Evolutionary conservation across 352 stramenopile species (phyloP), one percentile per base, ranked within the genome.

Genomic region (Phytophthora sp.): DNA sequence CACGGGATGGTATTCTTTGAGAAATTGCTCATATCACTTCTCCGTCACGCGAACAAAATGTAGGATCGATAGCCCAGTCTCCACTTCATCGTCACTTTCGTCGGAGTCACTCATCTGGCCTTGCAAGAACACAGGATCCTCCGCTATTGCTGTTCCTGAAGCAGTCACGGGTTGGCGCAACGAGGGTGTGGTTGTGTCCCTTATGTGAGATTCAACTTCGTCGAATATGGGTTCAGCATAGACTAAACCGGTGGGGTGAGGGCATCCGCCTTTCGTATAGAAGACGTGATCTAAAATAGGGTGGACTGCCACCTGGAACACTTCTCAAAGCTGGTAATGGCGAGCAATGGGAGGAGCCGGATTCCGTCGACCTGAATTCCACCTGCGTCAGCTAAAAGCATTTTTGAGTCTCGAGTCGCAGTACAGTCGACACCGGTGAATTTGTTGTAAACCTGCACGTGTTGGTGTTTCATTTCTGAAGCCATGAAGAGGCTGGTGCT

Each of bases 401-500:
- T n/a, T 16, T 44, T 7, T 16, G n/a, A 16, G 36, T 44, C n/a
- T n/a, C 36, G 36, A 16, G 2, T n/a, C 2, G 5, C 9, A n/a
- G 15, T 23, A 21, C n/a, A n/a, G n/a, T 44, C 36, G 12, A 21
- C 16, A 20, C 57, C 57, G 27, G 53, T 66, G 36, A 66, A 66
- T 16, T 47, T 51, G 5, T 66, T 54, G 36, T 58, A 66, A 1
- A 47, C 46, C 2, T 53, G 29, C 9, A 27, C 7, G 15, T 57
- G 57, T 26, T 36, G n/a, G 7, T 38, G 9, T 21, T 42, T 50
- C 52, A 63, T 46, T 21, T 59, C 53, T 21, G n/a, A 7, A 23
- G 45, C 7, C 60, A 63, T 58, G 16, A 63, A 9, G 4, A 55
- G n/a, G 27, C 54, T 70, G 9, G 57, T 63, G 9, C 42, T 46